A percentile compares a stretch with the other conserved stretches of the same genome.
Evolutionary conservation across 1,284 basidiomycete genomes (phyloP).

Genomic region (Irpex sp.): DNA sequence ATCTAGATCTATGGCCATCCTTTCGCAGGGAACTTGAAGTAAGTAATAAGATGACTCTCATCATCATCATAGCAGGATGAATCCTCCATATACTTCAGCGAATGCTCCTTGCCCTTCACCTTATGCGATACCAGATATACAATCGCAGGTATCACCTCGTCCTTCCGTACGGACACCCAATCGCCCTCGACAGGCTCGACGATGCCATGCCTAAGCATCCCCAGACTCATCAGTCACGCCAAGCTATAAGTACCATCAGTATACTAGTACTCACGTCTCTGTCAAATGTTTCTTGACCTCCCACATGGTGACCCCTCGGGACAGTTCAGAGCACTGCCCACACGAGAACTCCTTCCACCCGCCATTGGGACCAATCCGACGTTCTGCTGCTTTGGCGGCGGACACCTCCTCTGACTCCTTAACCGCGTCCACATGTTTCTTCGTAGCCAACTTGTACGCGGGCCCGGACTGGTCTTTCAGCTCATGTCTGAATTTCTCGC

Average conservation of each 20-base stretch:
- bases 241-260: too few species aligned
- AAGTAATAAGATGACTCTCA: too few species aligned
- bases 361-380: not conserved
- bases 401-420: not conserved
- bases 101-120: not conserved
- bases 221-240: not conserved
- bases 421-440: not conserved
- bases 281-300: too few species aligned
- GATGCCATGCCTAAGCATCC: not conserved
- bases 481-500: not conserved
- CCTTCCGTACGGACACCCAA: not conserved
- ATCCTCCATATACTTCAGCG: too few species aligned
- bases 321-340: not conserved
- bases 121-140: not conserved
- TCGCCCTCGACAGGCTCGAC: not conserved
- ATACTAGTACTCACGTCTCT: too few species aligned
- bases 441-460: not conserved
- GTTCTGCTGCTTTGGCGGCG: not conserved
- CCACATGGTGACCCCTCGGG: too few species aligned
- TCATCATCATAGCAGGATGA: too few species aligned
- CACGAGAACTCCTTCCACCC: not conserved
- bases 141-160: not conserved
- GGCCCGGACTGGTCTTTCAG: not conserved
- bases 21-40: too few species aligned
- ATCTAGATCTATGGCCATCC: too few species aligned